Base-by-base conservation (phyloP, 2,329 filamentous ascomycete genomes). In the Stylonectria norvegica region DNA sequence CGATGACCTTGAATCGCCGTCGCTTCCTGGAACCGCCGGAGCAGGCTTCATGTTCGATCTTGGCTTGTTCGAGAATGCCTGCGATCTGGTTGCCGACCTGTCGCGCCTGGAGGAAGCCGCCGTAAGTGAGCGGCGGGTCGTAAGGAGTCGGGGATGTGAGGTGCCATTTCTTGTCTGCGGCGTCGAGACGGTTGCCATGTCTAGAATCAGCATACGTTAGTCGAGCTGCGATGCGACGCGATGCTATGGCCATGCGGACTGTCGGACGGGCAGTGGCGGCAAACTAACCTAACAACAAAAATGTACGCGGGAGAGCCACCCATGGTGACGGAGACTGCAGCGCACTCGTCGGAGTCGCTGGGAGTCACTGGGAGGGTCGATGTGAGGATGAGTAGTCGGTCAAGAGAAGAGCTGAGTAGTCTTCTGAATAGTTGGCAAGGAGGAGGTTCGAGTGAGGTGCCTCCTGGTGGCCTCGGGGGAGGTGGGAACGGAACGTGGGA, bases 81-180 rank as follows among this genome's bases (percentile, higher is more conserved):
- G 81, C 85, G 48, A 98, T 96, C 45, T 89, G 83, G 46, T 82
- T 75, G 12, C 93, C 93, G 17, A 96, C 78, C 5, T 83, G 80
- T 54, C 86, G 83, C 38, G 86, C 84, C 65, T 97, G 93, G 11
- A 84, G 79, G 86, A 93, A 96, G 50, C 93, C 93, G 53, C 88
- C 87, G 61, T 96, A 97, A 3, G 90, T 95, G 42, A 98, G 75
- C 35, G 93, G 93, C 51, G 93, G 88, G 52, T 98, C 91, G 71
- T 97, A 98, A 2, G 93, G 93, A 5, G 89, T 90, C 2, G 90
- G 86, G 5, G 93, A 95, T 20, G 86, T 86, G 39, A 95, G 76
- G 64, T 96, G 89, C 93, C 93, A 98, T 64, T 88, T 81, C 62
- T 90, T 89, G 73, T 98, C 90, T 47, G 90, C 89, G 40, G 89